Base-by-base conservation (phyloP, 306 rosid species). In the Vigna angularis region DNA sequence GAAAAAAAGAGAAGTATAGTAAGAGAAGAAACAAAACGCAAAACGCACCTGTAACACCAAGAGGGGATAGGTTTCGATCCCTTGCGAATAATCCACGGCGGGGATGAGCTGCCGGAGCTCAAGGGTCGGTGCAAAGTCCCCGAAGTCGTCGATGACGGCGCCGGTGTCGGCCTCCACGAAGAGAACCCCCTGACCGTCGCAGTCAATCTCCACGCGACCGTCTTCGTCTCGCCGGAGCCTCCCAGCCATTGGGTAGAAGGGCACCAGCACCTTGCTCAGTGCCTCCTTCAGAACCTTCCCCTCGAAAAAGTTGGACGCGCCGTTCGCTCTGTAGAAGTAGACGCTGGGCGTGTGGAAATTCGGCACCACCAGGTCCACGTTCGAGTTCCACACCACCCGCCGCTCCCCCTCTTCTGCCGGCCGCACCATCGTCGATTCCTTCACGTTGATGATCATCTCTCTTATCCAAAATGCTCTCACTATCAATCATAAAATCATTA, bases 191-290 rank as follows among this genome's bases (percentile, higher is more conserved):
- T 87, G 89, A 0, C 79, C 97, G 70, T 79, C 83, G 61, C 96
- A 94, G 5, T 90, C 84, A 57, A 94, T 88, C 89, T 92, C 94
- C 9, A 91, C 89, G 48, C 97, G 89, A 3, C 94, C 96, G 64
- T 87, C 91, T 16, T 90, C 93, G 38, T 91, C 96, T 1, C 89
- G 89, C 57, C 85, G 83, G 18, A 90, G 85, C 0, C 97, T 85
- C 1, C 97, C 97, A 0, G 93, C 97, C 91, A 94, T 91, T 9
- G 97, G 96, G 56, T 88, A 93, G 57, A 93, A 93, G 0, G 89
- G 89, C 4, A 90, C 95, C 0, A 94, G 91, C 5, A 83, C 91
- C 78, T 88, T 94, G 62, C 91, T 78, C 0, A 94, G 85, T 3
- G 91, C 93, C 20, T 84, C 87, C 79, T 92, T 92, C 9, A 94